Evolutionary conservation across 805 yeast species (phyloP), one percentile per base, ranked within the genome.

Genomic region (Nakazawaea anatomiae): DNA sequence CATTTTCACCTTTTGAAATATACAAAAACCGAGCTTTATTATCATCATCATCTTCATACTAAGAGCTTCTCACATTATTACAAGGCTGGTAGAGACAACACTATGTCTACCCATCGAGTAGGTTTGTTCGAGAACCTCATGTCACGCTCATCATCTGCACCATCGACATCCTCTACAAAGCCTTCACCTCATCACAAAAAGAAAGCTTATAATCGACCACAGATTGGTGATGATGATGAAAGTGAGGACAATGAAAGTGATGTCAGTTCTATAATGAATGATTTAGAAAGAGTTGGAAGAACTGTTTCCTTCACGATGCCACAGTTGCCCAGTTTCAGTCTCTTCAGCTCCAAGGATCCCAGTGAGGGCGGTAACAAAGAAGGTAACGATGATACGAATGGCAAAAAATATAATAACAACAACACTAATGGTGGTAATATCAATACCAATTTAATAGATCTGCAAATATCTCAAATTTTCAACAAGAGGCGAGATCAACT

Each of bases 261-360:
- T 10, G 73, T 62, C 31, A 62, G 73, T 57, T 73, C 77, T 0
- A 55, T 79, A 35, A 69, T 78, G 0, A 68, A 65, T 27, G 79
- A 78, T 8, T 62, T 81, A 46, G 80, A 81, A 48, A 76, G 71
- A 53, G 75, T 82, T 14, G 87, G 87, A 0, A 59, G 69, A 32
- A 61, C 53, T n/a, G 47, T 46, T 4, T 45, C 50, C 5, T 71
- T 63, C 30, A 36, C 54, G 10, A 54, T 64, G 29, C 60, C 58
- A 40, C 59, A 56, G 38, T 57, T 60, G 32, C 57, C 4, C 32
- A 55, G 5, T 41, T 63, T 11, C 51, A 55, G 25, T 35, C 60
- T 48, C 18, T 45, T 44, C 25, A 32, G 35, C 11, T 32, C 35
- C 11, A 32, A 32, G 11, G 35, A 32, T 9, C 11, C 11, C 35